Evolutionary conservation across 257 asterid genomes (phyloP).

Genomic region (Solanum stenotomum): DNA sequence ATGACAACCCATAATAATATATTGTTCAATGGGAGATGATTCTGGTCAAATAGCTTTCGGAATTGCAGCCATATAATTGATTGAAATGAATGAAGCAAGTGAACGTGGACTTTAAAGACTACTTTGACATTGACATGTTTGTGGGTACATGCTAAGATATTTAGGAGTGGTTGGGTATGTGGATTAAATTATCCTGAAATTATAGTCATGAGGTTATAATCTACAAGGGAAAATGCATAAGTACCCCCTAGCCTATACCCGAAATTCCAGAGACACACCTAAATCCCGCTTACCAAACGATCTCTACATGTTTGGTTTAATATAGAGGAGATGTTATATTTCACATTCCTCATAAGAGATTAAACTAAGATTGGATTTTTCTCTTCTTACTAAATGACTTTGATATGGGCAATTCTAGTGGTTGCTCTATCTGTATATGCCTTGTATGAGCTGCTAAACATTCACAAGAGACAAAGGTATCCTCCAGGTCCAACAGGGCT

Average conservation of each 20-base stretch:
- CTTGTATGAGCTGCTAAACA: neutral
- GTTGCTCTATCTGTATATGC: neutral
- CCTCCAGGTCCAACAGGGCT: neutral
- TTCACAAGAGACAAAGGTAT: neutral
- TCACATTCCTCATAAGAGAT: neutral
- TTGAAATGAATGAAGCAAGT: too few relatives aligned
- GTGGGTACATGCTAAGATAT: neutral
- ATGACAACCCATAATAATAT: too few relatives aligned
- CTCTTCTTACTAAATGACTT: neutral
- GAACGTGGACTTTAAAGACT: neutral
- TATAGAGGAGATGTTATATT: neutral
- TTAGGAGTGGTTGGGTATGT: neutral
- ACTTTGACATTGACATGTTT: neutral
- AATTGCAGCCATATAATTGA: too few relatives aligned
- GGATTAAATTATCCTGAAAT: neutral
- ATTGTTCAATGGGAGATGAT: too few relatives aligned
- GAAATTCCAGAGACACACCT: too few relatives aligned
- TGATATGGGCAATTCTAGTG: neutral
- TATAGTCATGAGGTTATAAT: too few relatives aligned
- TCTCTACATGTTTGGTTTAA: neutral
- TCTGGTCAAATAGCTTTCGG: too few relatives aligned
- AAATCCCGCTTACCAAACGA: too few relatives aligned
- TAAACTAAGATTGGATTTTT: neutral
- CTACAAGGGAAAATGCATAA: too few relatives aligned
- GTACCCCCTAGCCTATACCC: too few relatives aligned